These are phyloP conservation scores for Fennellomyces sp. DNA, from an alignment of 371 early-diverging fungal species.

Conservation along the genomic window DNA sequence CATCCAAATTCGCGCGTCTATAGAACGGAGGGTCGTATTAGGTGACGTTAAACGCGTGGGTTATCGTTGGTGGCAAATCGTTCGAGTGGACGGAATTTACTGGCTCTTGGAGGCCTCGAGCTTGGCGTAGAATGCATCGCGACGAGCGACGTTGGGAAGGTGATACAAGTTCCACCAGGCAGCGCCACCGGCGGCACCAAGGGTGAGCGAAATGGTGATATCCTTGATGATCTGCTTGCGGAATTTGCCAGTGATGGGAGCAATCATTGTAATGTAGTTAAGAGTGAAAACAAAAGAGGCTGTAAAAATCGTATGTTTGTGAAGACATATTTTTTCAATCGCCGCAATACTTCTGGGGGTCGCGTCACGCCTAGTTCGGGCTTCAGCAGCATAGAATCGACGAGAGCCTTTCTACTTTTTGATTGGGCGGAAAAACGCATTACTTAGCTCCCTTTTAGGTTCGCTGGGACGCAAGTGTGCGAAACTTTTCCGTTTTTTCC, in stretches of 20 bases:
- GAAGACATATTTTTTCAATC: background rate
- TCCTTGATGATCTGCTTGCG: constrained; percentile 48
- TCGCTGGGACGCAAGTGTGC: background rate
- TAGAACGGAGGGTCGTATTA: no score
- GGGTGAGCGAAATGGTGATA: constrained; percentile 36
- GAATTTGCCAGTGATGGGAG: constrained; percentile 61
- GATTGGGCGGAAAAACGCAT: background rate
- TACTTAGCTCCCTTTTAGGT: background rate
- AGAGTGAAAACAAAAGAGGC: background rate
- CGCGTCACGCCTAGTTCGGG: background rate
- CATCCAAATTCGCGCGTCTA: no score
- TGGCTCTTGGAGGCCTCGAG: constrained; percentile 55
- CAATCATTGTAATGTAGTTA: constrained; percentile 32
- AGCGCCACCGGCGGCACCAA: constrained; percentile 48
- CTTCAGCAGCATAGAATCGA: no score
- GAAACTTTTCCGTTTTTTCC: background rate
- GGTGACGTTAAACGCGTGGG: background rate
- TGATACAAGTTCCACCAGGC: constrained; percentile 53
- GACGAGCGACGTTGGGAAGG: constrained; percentile 35
- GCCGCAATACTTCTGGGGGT: no score
- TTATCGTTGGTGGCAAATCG: background rate
- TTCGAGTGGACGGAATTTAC: constrained; percentile 8
- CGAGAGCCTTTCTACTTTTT: no score
- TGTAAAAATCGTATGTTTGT: constrained; percentile 1
- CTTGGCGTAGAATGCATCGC: constrained; percentile 55